These are phyloP conservation scores for Fusarium siculi DNA, from an alignment of 2,329 filamentous ascomycete species.

Conservation along the genomic window DNA sequence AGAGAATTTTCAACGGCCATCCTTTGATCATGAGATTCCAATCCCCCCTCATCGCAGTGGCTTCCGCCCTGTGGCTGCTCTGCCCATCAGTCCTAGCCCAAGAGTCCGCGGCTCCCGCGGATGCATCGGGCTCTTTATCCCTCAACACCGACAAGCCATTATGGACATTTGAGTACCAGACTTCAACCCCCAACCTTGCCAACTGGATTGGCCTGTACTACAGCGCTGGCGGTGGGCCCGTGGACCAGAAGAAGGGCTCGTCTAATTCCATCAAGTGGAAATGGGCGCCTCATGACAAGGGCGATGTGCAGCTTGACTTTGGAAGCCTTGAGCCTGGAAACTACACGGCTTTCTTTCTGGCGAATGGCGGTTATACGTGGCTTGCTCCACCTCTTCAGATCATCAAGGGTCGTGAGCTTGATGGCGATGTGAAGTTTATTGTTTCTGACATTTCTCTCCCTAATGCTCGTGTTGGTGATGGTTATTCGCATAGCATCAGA, in stretches of 20 bases:
- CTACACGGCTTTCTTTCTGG: constrained; percentile 53
- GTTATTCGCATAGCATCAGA: constrained; percentile 46
- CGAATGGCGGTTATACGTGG: constrained; percentile 50
- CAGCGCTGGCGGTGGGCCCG: constrained; percentile 49
- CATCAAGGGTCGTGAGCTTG: constrained; percentile 30
- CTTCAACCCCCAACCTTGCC: constrained; percentile 36
- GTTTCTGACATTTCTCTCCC: constrained; percentile 45
- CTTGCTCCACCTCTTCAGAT: constrained; percentile 50
- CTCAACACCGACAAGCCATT: constrained; percentile 23
- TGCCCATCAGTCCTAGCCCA: constrained; percentile 18
- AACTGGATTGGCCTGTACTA: constrained; percentile 55
- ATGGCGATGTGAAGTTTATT: constrained; percentile 45
- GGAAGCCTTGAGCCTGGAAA: constrained; percentile 43
- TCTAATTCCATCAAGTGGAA: constrained; percentile 48
- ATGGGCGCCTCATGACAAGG: constrained; percentile 45
- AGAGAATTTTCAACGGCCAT: not conserved
- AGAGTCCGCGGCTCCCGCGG: not conserved
- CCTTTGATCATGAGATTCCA: constrained; percentile 24
- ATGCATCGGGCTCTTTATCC: constrained; percentile 31
- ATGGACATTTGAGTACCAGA: constrained; percentile 52
- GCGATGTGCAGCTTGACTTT: constrained; percentile 43
- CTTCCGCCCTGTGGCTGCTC: constrained; percentile 30
- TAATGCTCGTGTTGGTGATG: constrained; percentile 51
- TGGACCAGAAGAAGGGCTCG: constrained; percentile 44
- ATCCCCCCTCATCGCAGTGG: constrained; percentile 15